Percentiles rank a stretch among this genome's conserved stretches.
phyloP scores from a whole-genome alignment of 345 rosid species.

The Dimocarpus longan region DNA sequence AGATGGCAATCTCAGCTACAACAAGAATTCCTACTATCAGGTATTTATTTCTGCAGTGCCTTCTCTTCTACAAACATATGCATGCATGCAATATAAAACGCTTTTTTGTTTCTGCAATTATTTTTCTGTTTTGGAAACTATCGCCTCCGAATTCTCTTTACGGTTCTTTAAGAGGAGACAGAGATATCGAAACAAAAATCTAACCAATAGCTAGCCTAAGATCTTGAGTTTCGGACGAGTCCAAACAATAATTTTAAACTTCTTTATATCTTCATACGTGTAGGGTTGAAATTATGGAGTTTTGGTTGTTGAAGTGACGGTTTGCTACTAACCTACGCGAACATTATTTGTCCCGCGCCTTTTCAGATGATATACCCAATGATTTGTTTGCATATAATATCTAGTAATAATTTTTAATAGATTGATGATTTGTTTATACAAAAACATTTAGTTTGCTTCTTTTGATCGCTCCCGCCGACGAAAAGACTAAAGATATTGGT shows the following conservation, averaged over 20 bases:
- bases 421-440: background rate
- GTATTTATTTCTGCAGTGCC: constrained; percentile 23
- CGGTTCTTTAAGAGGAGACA: background rate
- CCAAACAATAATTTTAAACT: no score
- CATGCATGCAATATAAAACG: background rate
- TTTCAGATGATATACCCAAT: background rate
- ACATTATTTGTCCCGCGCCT: background rate
- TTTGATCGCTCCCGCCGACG: background rate
- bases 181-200: background rate
- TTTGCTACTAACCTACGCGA: background rate
- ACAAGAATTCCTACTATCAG: constrained; percentile 55
- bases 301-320: background rate
- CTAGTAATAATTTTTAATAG: no score
- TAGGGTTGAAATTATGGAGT: background rate
- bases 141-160: background rate
- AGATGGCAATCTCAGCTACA: constrained; percentile 54
- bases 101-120: background rate
- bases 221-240: background rate
- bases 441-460: background rate
- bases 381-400: no score
- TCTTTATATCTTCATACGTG: no score
- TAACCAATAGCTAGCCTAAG: background rate
- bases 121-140: background rate
- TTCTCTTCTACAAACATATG: background rate
- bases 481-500: background rate